These are phyloP conservation scores for Nepenthes gracilis DNA, from an alignment of 148 eudicot species.

Conservation along the genomic window DNA sequence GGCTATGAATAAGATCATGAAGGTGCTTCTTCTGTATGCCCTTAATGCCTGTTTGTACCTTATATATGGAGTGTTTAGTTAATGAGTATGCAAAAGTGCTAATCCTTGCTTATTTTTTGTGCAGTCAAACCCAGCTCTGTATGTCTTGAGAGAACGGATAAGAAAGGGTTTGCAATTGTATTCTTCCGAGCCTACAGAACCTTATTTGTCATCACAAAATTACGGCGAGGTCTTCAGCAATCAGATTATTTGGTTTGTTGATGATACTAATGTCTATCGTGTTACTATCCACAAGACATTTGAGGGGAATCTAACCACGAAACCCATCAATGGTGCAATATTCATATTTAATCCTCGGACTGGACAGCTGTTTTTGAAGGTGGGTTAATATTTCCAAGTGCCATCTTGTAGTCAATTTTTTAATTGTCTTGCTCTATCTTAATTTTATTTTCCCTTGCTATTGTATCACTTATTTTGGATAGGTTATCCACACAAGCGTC, in stretches of 20 bases:
- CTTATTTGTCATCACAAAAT: conserved; percentile 93
- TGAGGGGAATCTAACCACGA: conserved; percentile 97
- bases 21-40: conserved; percentile 30
- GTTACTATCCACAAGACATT: conserved; percentile 98
- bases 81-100: background rate
- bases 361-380: conserved; percentile 95
- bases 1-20: conserved; percentile 99
- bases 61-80: background rate
- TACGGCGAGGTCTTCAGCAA: conserved; percentile 98
- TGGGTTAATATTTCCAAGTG: conserved; percentile 4
- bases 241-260: conserved; percentile 99
- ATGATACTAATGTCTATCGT: conserved; percentile 97
- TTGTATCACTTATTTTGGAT: conserved; percentile 10
- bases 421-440: background rate
- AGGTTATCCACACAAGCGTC: conserved; percentile 98
- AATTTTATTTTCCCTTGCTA: background rate
- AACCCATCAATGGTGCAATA: conserved; percentile 98
- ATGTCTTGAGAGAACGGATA: conserved; percentile 21
- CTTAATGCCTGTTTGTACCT: background rate
- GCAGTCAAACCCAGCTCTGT: conserved; percentile 98
- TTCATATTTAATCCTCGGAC: conserved; percentile 97
- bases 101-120: background rate
- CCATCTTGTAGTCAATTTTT: conserved; percentile 1
- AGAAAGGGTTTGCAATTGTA: conserved; percentile 63
- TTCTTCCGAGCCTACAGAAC: conserved; percentile 99